These are phyloP conservation scores for Cercospora zeina DNA, from an alignment of 2,329 filamentous ascomycete species.

Conservation along the genomic window DNA sequence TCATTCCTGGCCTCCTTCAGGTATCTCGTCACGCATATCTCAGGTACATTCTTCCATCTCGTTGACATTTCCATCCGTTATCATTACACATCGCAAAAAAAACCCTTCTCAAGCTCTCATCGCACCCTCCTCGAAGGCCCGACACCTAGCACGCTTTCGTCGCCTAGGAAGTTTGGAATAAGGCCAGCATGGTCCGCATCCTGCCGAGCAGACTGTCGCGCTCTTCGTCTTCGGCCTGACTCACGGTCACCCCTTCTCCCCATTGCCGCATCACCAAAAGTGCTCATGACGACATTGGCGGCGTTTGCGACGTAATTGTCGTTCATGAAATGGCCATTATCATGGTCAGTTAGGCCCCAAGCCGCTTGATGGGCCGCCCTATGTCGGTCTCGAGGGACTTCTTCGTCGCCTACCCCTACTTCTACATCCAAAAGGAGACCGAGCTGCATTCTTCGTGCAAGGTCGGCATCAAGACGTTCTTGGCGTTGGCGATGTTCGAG, in stretches of 20 bases:
- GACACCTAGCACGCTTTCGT: constrained; percentile 39
- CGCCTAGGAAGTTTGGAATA: constrained; percentile 39
- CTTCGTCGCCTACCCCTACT: constrained; percentile 35
- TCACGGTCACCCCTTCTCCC: constrained; percentile 38
- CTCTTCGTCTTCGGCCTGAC: constrained; percentile 34
- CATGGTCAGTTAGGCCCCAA: constrained; percentile 51
- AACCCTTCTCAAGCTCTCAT: background rate
- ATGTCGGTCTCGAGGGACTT: constrained; percentile 33
- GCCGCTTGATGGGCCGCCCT: constrained; percentile 39
- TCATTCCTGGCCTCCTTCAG: background rate
- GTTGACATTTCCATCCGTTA: too few relatives aligned
- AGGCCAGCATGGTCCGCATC: constrained; percentile 32
- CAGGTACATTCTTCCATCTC: background rate
- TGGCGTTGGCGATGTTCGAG: constrained; percentile 45
- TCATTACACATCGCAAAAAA: background rate
- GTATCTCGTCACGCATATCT: background rate
- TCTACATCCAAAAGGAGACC: constrained; percentile 41
- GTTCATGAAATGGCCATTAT: constrained; percentile 61
- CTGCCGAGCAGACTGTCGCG: constrained; percentile 21
- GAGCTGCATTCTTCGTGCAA: constrained; percentile 56
- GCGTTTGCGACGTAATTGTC: constrained; percentile 54
- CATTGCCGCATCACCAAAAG: constrained; percentile 38
- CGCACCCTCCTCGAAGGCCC: constrained; percentile 9
- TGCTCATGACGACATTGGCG: constrained; percentile 38
- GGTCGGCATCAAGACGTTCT: constrained; percentile 51